Evolutionary conservation across 2,329 filamentous ascomycete species (phyloP).

Genomic region (Triangularia verruculosa): DNA sequence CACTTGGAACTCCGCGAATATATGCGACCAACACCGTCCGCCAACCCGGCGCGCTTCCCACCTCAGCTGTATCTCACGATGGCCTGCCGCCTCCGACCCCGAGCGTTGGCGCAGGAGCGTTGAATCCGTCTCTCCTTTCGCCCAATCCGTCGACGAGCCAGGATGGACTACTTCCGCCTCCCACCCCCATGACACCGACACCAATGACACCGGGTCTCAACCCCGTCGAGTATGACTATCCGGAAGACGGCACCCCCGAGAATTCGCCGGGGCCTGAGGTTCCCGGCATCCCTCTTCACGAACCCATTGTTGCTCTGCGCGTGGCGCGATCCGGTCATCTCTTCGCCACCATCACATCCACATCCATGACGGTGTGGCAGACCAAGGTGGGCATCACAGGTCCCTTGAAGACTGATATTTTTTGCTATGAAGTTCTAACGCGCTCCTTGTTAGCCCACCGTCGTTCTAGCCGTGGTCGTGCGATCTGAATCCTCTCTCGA

Average conservation of each 20-base stretch:
- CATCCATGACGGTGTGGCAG: conserved; percentile 93
- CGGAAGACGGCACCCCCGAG: conserved; percentile 33
- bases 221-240: conserved; percentile 55
- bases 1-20: conserved; percentile 77
- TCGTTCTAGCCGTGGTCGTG: conserved; percentile 79
- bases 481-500: conserved; percentile 76
- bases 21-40: conserved; percentile 70
- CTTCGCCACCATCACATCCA: conserved; percentile 83
- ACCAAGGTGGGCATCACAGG: conserved; percentile 64
- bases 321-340: conserved; percentile 75
- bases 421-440: conserved; percentile 13
- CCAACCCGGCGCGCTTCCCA: conserved; percentile 41
- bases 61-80: conserved; percentile 56
- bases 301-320: conserved; percentile 70
- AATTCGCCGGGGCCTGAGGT: conserved; percentile 30
- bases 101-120: conserved; percentile 19
- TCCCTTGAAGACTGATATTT: background rate
- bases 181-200: conserved; percentile 55
- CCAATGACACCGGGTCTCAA: conserved; percentile 57
- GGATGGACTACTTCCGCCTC: conserved; percentile 40
- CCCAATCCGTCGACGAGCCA: conserved; percentile 29
- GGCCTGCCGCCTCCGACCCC: conserved; percentile 49
- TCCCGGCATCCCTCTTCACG: conserved; percentile 47
- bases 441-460: conserved; percentile 65
- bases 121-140: conserved; percentile 23